Evolutionary conservation across 257 asterid species (phyloP).

Genomic region (Craterostigma plantagineum): DNA sequence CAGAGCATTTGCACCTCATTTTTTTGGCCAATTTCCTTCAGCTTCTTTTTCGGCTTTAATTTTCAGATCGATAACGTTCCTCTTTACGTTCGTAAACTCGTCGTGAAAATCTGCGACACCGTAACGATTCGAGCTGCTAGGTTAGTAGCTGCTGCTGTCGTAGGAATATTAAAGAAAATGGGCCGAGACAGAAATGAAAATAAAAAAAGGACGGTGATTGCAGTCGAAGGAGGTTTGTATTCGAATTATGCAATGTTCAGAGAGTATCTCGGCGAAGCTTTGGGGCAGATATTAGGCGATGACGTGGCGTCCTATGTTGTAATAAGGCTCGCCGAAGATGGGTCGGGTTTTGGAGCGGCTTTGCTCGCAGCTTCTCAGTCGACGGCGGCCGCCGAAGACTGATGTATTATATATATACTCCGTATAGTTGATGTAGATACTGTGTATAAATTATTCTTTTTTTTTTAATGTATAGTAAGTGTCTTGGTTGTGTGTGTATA

Average conservation of each 20-base stretch:
- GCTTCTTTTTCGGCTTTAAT: slow-evolving; percentile 3
- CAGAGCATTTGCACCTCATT: background rate
- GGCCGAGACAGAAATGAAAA: slow-evolving; percentile 45
- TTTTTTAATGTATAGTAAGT: too few relatives aligned
- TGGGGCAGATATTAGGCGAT: slow-evolving; percentile 52
- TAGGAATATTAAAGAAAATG: slow-evolving; percentile 68
- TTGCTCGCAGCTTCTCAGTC: slow-evolving; percentile 69
- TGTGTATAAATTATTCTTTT: too few relatives aligned
- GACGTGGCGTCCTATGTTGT: slow-evolving; percentile 36
- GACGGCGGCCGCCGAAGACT: slow-evolving; percentile 14
- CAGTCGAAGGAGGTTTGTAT: slow-evolving; percentile 58
- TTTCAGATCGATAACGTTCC: slow-evolving; percentile 45
- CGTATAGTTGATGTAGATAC: too few relatives aligned
- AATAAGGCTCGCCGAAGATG: slow-evolving; percentile 49
- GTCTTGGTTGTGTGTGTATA: too few relatives aligned
- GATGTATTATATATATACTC: too few relatives aligned
- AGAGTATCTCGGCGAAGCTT: slow-evolving; percentile 50
- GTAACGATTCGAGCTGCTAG: slow-evolving; percentile 72
- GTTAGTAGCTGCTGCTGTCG: slow-evolving; percentile 77
- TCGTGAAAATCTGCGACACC: slow-evolving; percentile 58
- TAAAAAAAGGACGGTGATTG: slow-evolving; percentile 56
- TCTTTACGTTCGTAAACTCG: slow-evolving; percentile 45
- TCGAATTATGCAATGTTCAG: slow-evolving; percentile 49
- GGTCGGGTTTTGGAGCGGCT: slow-evolving; percentile 76
- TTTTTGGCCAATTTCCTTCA: too few relatives aligned